Base-by-base conservation (phyloP, 1,284 basidiomycete genomes). In the Rhodotorula sp. region DNA sequence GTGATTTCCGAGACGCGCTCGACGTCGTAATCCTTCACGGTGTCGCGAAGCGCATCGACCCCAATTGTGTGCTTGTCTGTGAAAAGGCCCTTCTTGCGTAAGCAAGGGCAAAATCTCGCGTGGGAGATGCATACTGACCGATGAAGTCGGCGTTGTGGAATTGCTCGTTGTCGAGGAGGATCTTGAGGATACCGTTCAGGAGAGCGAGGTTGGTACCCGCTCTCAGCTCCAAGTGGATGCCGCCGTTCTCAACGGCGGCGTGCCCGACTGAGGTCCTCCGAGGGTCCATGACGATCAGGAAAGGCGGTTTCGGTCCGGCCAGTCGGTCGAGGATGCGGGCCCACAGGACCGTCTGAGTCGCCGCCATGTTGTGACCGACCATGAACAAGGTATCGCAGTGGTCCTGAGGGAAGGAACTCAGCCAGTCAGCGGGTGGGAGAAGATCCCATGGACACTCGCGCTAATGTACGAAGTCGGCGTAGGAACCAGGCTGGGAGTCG, bases 281-380 rank as follows among this genome's bases (percentile, higher is more conserved):
- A 29, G 64, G 64, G 51, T 66, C 64, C 42, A 60, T 55, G 49
- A 55, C 64, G 44, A 66, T 55, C 6, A 66, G 58, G 51, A 66
- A 60, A 7, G 64, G 64, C 42, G 64, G 64, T 7, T 66, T 66
- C 12, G 64, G 64, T 24, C 64, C 64, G 18, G 64, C 64, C 3
- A 66, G 64, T n/a, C 64, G 64, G 64, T 66, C 64, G 29, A 66
- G 64, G 44, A 66, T 37, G 33, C 64, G 58, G 3, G 42, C 18
- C 64, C 64, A 66, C 15, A 66, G 58, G 26, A 66, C 64, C 10
- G 58, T 66, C 58, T 66, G 64, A 20, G 64, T 66, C 29, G 64
- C 64, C n/a, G 64, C 64, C 64, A 66, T 66, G 58, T 66, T 66
- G 58, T 66, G 64, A 2, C 64, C 64, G 26, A 65, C 64, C 48